Evolutionary conservation across 2,329 filamentous ascomycete species (phyloP).

Genomic region (Aureobasidium pullulans): DNA sequence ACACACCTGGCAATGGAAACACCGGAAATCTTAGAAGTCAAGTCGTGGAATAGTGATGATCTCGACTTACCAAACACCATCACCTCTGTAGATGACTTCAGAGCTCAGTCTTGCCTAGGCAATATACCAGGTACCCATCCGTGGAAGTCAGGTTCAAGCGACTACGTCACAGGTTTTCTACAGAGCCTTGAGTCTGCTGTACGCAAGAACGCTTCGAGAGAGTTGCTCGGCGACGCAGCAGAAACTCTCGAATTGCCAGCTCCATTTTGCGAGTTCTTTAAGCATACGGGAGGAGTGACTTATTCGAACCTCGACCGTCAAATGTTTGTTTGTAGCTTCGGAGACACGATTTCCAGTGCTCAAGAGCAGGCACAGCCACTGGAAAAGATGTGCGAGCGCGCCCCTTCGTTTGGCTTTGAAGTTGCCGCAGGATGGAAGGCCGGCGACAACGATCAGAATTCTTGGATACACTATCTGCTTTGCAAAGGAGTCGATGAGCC

Average conservation of each 20-base stretch:
- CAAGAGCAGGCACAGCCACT: not conserved
- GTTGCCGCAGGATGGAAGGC: conserved; percentile 1
- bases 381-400: not conserved
- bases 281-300: not conserved
- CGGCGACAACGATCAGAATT: not conserved
- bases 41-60: not conserved
- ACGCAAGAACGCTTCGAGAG: not conserved
- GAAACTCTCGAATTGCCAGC: not conserved
- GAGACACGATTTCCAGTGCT: not conserved
- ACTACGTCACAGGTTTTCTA: not conserved
- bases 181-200: not conserved
- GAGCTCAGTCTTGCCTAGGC: not conserved
- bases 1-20: not conserved
- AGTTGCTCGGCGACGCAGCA: not conserved
- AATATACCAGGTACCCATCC: not conserved
- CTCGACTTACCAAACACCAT: not conserved
- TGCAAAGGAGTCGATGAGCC: not conserved
- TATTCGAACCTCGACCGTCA: not conserved
- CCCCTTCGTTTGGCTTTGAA: not conserved
- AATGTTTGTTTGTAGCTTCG: not conserved
- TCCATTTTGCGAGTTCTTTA: not conserved
- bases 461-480: not conserved
- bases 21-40: not conserved
- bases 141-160: not conserved
- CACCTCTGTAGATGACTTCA: not conserved